phyloP scores from a whole-genome alignment of 1,284 basidiomycete species.

The Sparassis latifolia region DNA sequence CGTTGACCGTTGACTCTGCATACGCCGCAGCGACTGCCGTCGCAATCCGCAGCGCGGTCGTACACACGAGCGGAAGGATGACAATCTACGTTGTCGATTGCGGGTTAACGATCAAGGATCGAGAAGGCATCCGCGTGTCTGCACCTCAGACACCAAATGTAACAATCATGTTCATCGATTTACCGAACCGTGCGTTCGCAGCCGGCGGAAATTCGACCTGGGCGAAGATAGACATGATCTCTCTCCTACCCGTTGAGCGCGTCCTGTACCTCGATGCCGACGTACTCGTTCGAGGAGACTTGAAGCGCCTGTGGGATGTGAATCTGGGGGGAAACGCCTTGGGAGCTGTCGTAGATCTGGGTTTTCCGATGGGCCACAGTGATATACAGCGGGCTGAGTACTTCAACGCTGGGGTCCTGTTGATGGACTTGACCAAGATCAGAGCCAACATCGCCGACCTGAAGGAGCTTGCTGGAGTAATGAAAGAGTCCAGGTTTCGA shows the following conservation, averaged over 20 bases:
- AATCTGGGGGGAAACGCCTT: slow-evolving; percentile 35
- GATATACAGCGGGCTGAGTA: slow-evolving; percentile 29
- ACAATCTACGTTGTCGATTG: slow-evolving; percentile 46
- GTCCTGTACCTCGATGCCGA: slow-evolving; percentile 51
- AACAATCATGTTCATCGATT: slow-evolving; percentile 36
- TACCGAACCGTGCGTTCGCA: slow-evolving; percentile 28
- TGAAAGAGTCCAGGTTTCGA: slow-evolving; percentile 26
- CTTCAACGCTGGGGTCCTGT: slow-evolving; percentile 52
- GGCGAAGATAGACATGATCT: slow-evolving; percentile 46
- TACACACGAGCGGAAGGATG: slow-evolving; percentile 32
- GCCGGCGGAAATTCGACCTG: slow-evolving; percentile 30
- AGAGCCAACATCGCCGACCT: slow-evolving; percentile 25
- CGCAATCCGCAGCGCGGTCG: slow-evolving; percentile 35
- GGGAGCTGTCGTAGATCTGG: slow-evolving; percentile 44
- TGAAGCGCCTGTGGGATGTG: slow-evolving; percentile 38
- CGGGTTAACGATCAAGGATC: slow-evolving; percentile 33
- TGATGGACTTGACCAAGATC: slow-evolving; percentile 40
- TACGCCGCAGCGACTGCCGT: slow-evolving; percentile 47
- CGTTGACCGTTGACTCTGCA: slow-evolving; percentile 33
- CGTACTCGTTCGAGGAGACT: slow-evolving; percentile 36
- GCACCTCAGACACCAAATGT: slow-evolving; percentile 22
- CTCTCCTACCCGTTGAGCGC: slow-evolving; percentile 40
- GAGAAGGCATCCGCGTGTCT: slow-evolving; percentile 28
- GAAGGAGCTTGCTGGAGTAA: slow-evolving; percentile 17
- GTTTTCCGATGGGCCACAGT: slow-evolving; percentile 40